These are phyloP conservation scores for Heliamphora exappendiculata DNA, from an alignment of 148 eudicot genomes.

Conservation along the genomic window DNA sequence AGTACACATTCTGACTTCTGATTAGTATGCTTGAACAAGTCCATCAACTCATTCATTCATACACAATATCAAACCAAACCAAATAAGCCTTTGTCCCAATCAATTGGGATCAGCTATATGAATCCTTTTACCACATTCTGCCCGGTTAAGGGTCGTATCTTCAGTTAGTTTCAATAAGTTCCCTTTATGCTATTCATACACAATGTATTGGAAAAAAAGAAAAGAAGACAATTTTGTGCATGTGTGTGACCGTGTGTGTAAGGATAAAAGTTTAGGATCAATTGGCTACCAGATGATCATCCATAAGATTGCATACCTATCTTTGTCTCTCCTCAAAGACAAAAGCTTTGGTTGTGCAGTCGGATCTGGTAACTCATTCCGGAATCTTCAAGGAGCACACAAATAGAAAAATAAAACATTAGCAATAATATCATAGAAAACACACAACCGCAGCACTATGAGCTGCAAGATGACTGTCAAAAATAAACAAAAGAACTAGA, in stretches of 20 bases:
- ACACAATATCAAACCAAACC: too few relatives aligned
- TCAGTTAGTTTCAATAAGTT: too few relatives aligned
- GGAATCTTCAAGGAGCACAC: slow-evolving; percentile 47
- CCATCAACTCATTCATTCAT: background rate
- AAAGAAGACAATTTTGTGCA: too few relatives aligned
- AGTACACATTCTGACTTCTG: background rate
- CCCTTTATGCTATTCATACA: background rate
- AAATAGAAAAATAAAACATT: slow-evolving; percentile 7
- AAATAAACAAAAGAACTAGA: background rate
- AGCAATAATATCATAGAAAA: background rate
- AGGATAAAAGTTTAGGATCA: background rate
- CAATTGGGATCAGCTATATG: too few relatives aligned
- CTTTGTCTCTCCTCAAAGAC: slow-evolving; percentile 65
- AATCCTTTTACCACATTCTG: too few relatives aligned
- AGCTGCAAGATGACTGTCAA: background rate
- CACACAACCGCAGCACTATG: background rate
- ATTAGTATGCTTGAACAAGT: background rate
- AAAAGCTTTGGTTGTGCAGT: slow-evolving; percentile 82
- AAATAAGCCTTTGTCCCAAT: too few relatives aligned
- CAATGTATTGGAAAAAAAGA: background rate
- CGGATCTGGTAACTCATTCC: slow-evolving; percentile 95
- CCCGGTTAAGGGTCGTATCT: too few relatives aligned
- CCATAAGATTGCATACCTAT: slow-evolving; percentile 47
- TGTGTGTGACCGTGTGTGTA: background rate
- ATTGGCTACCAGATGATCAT: background rate